Base-by-base conservation (phyloP, 192 early-diverging fungal species). In the Linnemannia exigua region DNA sequence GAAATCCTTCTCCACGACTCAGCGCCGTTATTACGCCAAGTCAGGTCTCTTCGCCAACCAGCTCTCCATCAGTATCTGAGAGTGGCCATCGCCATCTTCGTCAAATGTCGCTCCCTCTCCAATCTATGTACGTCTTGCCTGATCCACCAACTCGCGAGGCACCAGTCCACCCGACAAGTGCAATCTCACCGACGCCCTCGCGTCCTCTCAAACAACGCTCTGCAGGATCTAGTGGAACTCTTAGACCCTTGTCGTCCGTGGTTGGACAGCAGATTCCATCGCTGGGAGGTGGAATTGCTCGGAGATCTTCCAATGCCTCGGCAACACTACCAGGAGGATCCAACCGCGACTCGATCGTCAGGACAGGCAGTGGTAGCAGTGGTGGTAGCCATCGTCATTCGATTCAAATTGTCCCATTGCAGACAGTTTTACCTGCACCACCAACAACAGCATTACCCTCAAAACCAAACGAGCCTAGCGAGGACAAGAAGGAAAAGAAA, bases 91-190 rank as follows among this genome's bases (percentile, higher is more conserved):
- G 22, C 68, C 31, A 33, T 28, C 63, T 37, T 25, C 47, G 52
- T 19, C 82, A 85, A 41, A 67, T 86, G 75, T 86, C 84, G n/a
- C 70, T 86, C 4, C 84, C 84, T 19, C 79, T 86, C 35, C 73
- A 86, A 38, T 74, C 69, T 15, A 76, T 76, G 66, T 86, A 86
- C 37, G 66, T 61, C 19, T 31, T 86, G 15, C 84, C 84, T 47
- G 84, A 67, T 12, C 84, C 84, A 14, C 84, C 84, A 2, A 74
- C 79, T 31, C 67, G 77, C 2, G 74, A 86, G 35, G 72, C 67
- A 9, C 84, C 84, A 25, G 19, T 75, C 12, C 74, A 80, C n/a
- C 84, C 84, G 12, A 51, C 67, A 28, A 31, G 37, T 15, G 14
- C 25, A 14, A 44, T 50, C 14, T 44, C 77, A 28, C 28, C 69